Evolutionary conservation across 2,329 filamentous ascomycete genomes (phyloP).

Genomic region (Mycocentrospora acerina): DNA sequence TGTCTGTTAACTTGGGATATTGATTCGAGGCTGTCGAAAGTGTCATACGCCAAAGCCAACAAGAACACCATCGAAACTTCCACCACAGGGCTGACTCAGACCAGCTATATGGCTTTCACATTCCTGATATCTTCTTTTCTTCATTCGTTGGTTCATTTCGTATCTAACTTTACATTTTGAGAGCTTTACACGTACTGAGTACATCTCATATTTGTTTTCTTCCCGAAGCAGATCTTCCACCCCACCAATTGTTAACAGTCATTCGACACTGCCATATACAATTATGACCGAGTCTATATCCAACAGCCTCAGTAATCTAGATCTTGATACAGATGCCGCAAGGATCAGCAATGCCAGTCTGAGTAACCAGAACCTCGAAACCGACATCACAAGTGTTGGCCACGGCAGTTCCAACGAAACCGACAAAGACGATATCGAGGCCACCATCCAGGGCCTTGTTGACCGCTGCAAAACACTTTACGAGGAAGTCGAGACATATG

Average conservation of each 20-base stretch:
- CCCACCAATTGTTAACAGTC: neutral
- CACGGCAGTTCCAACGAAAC: neutral
- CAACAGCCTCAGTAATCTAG: constrained; percentile 9
- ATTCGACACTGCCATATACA: neutral
- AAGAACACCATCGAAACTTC: constrained; percentile 13
- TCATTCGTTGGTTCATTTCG: neutral
- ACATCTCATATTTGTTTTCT: too few species aligned
- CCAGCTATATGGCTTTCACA: constrained; percentile 7
- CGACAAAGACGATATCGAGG: constrained; percentile 19
- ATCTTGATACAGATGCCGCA: constrained; percentile 8
- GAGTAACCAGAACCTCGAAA: constrained; percentile 11
- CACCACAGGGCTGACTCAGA: constrained; percentile 6
- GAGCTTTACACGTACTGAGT: too few species aligned
- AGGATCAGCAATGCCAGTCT: constrained; percentile 4
- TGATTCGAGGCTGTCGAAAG: too few species aligned
- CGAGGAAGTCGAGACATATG: constrained; percentile 46
- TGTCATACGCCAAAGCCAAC: too few species aligned
- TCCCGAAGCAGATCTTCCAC: neutral
- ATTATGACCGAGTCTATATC: constrained; percentile 19
- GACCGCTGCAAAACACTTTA: constrained; percentile 41
- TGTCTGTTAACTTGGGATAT: too few species aligned
- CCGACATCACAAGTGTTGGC: constrained; percentile 6
- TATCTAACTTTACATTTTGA: too few species aligned
- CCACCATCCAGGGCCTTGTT: constrained; percentile 36
- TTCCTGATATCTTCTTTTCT: neutral